Base-by-base conservation (phyloP, 148 eudicot species). In the Rhododendron ferrugineum region DNA sequence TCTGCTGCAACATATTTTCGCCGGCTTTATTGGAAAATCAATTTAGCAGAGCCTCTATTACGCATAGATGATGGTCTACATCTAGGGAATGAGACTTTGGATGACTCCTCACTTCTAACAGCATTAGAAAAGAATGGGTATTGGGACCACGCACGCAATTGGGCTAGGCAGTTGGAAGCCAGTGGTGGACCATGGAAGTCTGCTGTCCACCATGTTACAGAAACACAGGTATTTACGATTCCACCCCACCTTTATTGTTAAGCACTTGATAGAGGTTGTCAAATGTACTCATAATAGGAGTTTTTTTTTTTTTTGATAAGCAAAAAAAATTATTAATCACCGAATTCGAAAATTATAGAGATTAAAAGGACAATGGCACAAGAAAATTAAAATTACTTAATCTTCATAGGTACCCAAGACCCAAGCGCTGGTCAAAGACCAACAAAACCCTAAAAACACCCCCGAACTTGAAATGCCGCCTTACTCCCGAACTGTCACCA, bases 91-190 rank as follows among this genome's bases (percentile, higher is more conserved):
- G 95, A 93, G 86, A 87, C 92, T 50, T 87, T 95, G 84, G 98
- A 97, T 90, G 98, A 97, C 90, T 93, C 89, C 89, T 92, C 98
- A 81, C 99, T 97, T 88, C 75, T 97, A 79, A 85, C 90, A 26
- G 95, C 95, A 1, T 90, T 97, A 84, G 92, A 93, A 91, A 90
- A 91, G 88, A 95, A 94, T 86, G 97, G 98, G 58, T 89, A 94
- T 84, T 97, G 99, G 98, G 99, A 95, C 66, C 96, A 95, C 68
- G 98, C 99, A 40, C 98, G 98, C 78, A 94, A 83, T 82, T 97
- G 98, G 97, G 95, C 99, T 74, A 89, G 88, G 84, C 95, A 95
- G 85, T 88, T 97, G 91, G 98, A 97, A 89, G 95, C 95, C 64
- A 94, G 88, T 90, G 99, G 92, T 78, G 94, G 92, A 79, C 87